Evolutionary conservation across 768 basidiomycete species (phyloP), one percentile per base, ranked within the genome.

Genomic region (Trametes cingulata): DNA sequence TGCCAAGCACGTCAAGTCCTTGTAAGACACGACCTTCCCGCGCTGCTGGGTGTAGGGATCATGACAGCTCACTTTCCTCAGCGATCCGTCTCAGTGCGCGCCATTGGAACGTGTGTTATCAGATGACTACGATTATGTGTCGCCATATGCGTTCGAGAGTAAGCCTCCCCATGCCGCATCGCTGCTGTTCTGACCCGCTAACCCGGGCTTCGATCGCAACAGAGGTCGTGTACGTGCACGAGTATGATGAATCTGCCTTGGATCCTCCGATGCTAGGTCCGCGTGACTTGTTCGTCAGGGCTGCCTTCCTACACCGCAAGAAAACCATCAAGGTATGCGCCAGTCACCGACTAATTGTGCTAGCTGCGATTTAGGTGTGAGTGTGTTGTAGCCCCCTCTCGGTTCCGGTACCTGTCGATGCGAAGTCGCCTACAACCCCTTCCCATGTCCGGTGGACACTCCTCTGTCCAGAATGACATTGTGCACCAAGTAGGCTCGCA

Each of bases 171-270:
- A n/a, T n/a, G n/a, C n/a, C n/a, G n/a, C n/a, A n/a, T n/a, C n/a
- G n/a, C n/a, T n/a, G 10, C 29, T 10, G 29, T 33, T 9, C n/a
- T 29, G 3, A 37, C 22, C 25, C 1, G 7, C 47, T 33, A 8
- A 43, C 20, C 15, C 2, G 7, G 12, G n/a, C n/a, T 7, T 25
- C 5, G n/a, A n/a, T 25, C 9, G n/a, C 35, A 14, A 39, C 40
- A 66, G 65, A n/a, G 2, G 60, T 58, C 1, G 52, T 41, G 1
- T 20, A 61, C 46, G 53, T 66, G 13, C 46, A 66, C 33, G 61
- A 64, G 24, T 68, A 62, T 25, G 48, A 61, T 29, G 67, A 68
- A n/a, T 10, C 17, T 2, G 56, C 52, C 14, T 49, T 68, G 10
- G 61, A 66, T 27, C 63, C 62, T 24, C 65, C 61, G 0, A 22